These are phyloP conservation scores for Byssothecium circinans DNA, from an alignment of 2,329 filamentous ascomycete genomes.

Conservation along the genomic window DNA sequence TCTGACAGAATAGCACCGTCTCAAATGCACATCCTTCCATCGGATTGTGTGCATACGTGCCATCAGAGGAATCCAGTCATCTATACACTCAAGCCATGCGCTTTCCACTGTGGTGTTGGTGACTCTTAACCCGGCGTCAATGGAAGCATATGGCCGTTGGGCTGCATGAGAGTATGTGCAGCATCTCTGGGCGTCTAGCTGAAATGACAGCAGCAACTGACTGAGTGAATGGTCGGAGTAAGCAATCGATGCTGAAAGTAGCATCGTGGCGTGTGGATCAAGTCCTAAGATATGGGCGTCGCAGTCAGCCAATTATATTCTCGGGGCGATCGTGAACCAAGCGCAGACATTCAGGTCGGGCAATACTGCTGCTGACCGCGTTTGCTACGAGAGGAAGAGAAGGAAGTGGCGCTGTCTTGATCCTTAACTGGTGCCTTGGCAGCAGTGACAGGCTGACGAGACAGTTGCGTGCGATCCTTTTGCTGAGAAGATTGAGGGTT, in stretches of 20 bases:
- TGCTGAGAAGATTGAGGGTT: slow-evolving; percentile 25
- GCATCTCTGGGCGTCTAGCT: too few relatives aligned
- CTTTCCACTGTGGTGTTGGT: too few relatives aligned
- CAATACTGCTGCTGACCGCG: background rate
- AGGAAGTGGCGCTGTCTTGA: slow-evolving; percentile 7
- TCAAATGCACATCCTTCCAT: too few relatives aligned
- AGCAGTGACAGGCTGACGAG: background rate
- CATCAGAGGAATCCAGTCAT: too few relatives aligned
- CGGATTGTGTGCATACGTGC: too few relatives aligned
- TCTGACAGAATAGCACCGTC: too few relatives aligned
- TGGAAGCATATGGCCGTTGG: too few relatives aligned
- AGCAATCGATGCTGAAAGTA: slow-evolving; percentile 23
- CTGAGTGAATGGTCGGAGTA: too few relatives aligned
- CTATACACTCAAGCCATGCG: too few relatives aligned
- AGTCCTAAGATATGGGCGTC: slow-evolving; percentile 33
- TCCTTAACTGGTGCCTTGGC: background rate
- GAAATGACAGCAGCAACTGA: too few relatives aligned
- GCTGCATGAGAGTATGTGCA: too few relatives aligned
- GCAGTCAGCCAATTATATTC: slow-evolving; percentile 25
- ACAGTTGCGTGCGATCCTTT: background rate
- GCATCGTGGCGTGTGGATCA: slow-evolving; percentile 27
- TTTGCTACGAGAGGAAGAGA: slow-evolving; percentile 11
- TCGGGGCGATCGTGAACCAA: background rate
- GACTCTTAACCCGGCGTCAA: too few relatives aligned
- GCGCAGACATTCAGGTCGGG: slow-evolving; percentile 11